These are phyloP conservation scores for Thalia dealbata DNA, from an alignment of 176 grass and related monocot species.

Conservation along the genomic window DNA sequence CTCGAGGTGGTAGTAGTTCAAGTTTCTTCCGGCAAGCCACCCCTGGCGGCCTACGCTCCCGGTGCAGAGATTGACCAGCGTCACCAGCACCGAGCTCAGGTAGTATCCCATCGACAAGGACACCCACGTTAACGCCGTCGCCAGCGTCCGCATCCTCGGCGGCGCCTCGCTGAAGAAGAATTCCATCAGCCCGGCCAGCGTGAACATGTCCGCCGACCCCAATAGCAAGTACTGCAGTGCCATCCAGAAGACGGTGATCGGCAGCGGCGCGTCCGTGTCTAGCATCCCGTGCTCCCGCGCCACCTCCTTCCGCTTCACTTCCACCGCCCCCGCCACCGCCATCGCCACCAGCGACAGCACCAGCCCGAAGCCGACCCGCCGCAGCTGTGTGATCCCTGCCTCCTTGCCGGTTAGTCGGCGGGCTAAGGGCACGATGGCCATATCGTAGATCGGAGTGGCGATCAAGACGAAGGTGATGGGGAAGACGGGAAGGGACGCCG, in stretches of 20 bases:
- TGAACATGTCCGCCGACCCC: conserved; percentile 70
- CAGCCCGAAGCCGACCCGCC: conserved; percentile 64
- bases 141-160: conserved; percentile 60
- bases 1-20: conserved; percentile 71
- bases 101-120: no score
- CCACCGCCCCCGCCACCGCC: conserved; percentile 68
- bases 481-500: conserved; percentile 76
- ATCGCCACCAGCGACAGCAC: conserved; percentile 70
- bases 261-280: conserved; percentile 27
- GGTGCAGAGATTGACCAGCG: conserved; percentile 57
- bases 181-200: conserved; percentile 71
- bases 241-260: conserved; percentile 87
- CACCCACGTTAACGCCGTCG: conserved; percentile 74
- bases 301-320: conserved; percentile 69
- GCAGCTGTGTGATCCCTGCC: conserved; percentile 67
- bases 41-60: conserved; percentile 19
- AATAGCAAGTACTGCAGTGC: conserved; percentile 85
- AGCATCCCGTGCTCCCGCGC: conserved; percentile 22
- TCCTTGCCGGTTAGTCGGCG: conserved; percentile 45
- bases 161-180: conserved; percentile 97
- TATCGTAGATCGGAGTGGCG: conserved; percentile 71
- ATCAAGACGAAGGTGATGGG: conserved; percentile 64
- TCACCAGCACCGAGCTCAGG: conserved; percentile 68
- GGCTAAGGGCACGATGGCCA: conserved; percentile 61
- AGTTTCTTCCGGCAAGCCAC: conserved; percentile 53